Evolutionary conservation across 768 basidiomycete genomes (phyloP), one percentile per base, ranked within the genome.

Genomic region (Kwoniella pini): DNA sequence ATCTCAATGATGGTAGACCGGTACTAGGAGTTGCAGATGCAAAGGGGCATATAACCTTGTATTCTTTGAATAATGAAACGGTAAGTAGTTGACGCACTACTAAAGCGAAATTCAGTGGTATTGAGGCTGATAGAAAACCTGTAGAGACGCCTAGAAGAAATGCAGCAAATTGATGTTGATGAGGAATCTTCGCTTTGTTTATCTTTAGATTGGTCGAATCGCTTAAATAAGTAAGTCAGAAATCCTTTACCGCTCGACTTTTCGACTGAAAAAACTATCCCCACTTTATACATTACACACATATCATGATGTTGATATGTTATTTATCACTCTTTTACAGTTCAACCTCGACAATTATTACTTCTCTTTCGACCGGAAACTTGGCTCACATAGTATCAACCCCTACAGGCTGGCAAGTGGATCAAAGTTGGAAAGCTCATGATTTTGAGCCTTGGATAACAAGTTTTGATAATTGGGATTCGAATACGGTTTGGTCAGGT

Each of bases 391-490:
- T 89, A 22, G 81, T 60, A 1, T 60, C 72, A 3, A 63, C 60
- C 17, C 79, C 79, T n/a, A 81, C 84, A 5, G 78, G 81, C 13
- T 74, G 89, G 26, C 53, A 71, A 0, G 75, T 87, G 2, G 39
- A 54, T 1, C 27, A 19, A 15, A 82, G 82, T 1, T 98, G 93
- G 93, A 81, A 85, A 22, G 94, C 90, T 0, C 96, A 98, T 69
- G 90, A 93, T 58, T 86, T 87, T 69, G 96, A 99, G 74, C 89
- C 94, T 0, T 99, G 96, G 96, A 85, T 91, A 49, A 86, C 88
- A 0, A 86, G 89, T 1, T 98, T 91, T 87, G 85, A 97, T 70
- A 87, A 88, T 65, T 95, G 91, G 89, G 81, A 93, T 60, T 80
- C 82, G 0, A 85, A 86, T 69, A 77, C 90, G 33, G 81, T 96